Percentiles rank a stretch among this genome's conserved stretches.
These are phyloP conservation scores for Apiotrichum laibachii DNA, from an alignment of 1,284 basidiomycete genomes.

Conservation along the genomic window DNA sequence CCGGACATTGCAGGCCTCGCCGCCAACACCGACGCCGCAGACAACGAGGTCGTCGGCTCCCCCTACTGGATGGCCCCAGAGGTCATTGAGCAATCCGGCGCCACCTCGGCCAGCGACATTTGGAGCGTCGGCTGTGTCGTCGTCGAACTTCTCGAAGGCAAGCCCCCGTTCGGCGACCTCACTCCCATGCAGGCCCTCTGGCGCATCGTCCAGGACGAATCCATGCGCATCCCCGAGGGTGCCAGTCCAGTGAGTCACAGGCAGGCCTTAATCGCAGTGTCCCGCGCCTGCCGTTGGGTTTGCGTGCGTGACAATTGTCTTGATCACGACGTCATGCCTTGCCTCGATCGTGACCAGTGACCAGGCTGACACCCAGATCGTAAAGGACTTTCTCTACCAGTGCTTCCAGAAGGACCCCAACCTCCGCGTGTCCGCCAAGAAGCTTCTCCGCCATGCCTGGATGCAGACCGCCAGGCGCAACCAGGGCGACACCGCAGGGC, in stretches of 20 bases:
- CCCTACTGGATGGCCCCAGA: constrained; percentile 99
- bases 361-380: constrained; percentile 59
- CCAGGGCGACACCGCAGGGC: background rate
- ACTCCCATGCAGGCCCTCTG: constrained; percentile 98
- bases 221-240: constrained; percentile 90
- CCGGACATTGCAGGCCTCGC: constrained; percentile 22
- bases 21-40: constrained; percentile 36
- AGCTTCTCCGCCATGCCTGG: constrained; percentile 90
- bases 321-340: too few species aligned
- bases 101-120: constrained; percentile 93
- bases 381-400: constrained; percentile 93
- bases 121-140: constrained; percentile 97
- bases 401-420: constrained; percentile 99
- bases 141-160: constrained; percentile 92
- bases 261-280: background rate
- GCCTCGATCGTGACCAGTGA: too few species aligned
- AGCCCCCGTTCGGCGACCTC: constrained; percentile 90
- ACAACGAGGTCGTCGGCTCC: constrained; percentile 89
- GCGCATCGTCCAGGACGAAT: constrained; percentile 96
- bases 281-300: too few species aligned
- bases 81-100: constrained; percentile 94
- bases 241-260: constrained; percentile 61
- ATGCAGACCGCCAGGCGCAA: constrained; percentile 68
- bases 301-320: too few species aligned
- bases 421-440: constrained; percentile 87